These are phyloP conservation scores for Neophaeococcomyces mojaviensis DNA, from an alignment of 2,329 filamentous ascomycete genomes.

Conservation along the genomic window DNA sequence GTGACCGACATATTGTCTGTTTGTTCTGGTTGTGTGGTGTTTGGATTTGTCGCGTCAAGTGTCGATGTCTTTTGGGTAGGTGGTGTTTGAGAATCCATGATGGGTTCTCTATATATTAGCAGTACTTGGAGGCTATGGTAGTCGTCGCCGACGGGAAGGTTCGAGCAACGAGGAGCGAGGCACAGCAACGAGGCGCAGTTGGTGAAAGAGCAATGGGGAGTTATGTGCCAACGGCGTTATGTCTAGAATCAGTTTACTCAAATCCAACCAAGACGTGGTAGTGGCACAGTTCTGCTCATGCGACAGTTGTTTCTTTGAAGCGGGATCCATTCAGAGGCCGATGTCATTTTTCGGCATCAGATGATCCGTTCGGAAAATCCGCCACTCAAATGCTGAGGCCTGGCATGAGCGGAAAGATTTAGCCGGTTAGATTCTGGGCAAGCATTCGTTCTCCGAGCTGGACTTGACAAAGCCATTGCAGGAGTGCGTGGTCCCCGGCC, in stretches of 20 bases:
- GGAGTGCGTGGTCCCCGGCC: too few relatives aligned
- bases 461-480: too few relatives aligned
- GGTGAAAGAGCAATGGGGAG: background rate
- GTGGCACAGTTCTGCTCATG: background rate
- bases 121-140: background rate
- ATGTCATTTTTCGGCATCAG: slow-evolving; percentile 1
- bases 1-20: slow-evolving; percentile 4
- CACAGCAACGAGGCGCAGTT: slow-evolving; percentile 4
- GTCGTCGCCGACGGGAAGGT: background rate
- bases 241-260: background rate
- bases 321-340: background rate
- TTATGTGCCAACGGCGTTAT: background rate
- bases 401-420: too few relatives aligned
- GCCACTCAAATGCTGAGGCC: background rate
- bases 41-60: background rate
- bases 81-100: background rate
- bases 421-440: too few relatives aligned
- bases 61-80: background rate
- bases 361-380: background rate
- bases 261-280: background rate
- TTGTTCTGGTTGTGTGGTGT: background rate
- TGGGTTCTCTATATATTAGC: background rate
- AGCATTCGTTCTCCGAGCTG: too few relatives aligned
- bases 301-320: background rate
- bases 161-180: background rate